Evolutionary conservation across 768 basidiomycete species (phyloP).

Genomic region (Leccinum arenicola): DNA sequence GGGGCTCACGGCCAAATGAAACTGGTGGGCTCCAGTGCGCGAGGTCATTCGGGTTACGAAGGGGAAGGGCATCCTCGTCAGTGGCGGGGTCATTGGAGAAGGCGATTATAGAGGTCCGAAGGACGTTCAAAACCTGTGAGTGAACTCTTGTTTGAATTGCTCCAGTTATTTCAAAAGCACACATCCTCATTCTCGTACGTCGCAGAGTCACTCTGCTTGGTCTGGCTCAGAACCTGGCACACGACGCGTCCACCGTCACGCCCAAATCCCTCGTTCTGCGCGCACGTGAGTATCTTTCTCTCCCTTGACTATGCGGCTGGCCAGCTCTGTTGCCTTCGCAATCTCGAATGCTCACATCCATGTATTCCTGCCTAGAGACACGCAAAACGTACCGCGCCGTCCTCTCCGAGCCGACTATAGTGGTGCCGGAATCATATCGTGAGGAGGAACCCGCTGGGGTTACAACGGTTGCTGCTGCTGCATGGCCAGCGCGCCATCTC

Average conservation of each 20-base stretch:
- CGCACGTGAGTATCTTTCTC: constrained; percentile 54
- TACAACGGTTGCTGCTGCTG: background rate
- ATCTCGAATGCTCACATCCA: background rate
- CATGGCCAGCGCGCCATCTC: background rate
- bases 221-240: constrained; percentile 64
- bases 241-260: constrained; percentile 55
- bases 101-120: constrained; percentile 66
- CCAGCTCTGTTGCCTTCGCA: background rate
- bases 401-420: constrained; percentile 68
- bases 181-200: background rate
- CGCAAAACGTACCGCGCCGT: constrained; percentile 79
- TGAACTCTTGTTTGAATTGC: constrained; percentile 4
- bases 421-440: constrained; percentile 39
- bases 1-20: constrained; percentile 58
- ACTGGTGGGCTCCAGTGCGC: constrained; percentile 81
- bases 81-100: constrained; percentile 60
- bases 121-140: constrained; percentile 77
- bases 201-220: constrained; percentile 66
- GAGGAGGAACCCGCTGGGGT: background rate
- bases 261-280: constrained; percentile 69
- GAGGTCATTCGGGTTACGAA: constrained; percentile 80
- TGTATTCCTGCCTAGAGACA: constrained; percentile 49
- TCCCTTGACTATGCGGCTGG: background rate
- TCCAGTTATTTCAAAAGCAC: background rate
- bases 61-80: constrained; percentile 72